Conservation (phyloP, 1,284 basidiomycete species). For the Ustilago esculenta region DNA sequence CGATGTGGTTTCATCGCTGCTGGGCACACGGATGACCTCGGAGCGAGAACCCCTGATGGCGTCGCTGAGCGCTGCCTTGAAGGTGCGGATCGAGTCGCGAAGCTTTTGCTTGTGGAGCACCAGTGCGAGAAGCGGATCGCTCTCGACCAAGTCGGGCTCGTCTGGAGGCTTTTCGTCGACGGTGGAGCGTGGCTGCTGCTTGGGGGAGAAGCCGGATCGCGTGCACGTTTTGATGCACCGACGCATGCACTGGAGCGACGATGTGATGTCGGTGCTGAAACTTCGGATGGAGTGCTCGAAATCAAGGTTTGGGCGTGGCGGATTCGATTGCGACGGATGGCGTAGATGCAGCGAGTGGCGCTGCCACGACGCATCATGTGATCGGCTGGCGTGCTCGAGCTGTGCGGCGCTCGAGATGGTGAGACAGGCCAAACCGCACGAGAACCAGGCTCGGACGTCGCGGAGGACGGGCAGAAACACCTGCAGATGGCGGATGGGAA, state of each 20-base stretch:
- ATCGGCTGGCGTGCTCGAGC: no score
- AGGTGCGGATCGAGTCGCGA: constrained; percentile 21
- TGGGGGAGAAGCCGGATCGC: background rate
- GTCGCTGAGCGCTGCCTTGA: constrained; percentile 28
- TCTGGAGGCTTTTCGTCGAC: background rate
- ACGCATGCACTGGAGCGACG: constrained; percentile 22
- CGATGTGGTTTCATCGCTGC: background rate
- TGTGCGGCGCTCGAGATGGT: background rate
- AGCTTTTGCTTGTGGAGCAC: constrained; percentile 12
- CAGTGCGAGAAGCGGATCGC: constrained; percentile 15
- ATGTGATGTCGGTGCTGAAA: constrained; percentile 25
- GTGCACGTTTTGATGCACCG: constrained; percentile 17
- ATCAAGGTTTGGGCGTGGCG: constrained; percentile 6
- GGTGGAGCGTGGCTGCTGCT: background rate
- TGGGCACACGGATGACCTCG: constrained; percentile 4
- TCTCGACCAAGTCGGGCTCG: background rate
- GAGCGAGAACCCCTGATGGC: constrained; percentile 18
- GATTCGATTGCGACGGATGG: background rate
- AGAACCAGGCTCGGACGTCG: constrained; percentile 49
- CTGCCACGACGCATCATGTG: no score
- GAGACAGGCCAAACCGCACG: constrained; percentile 32
- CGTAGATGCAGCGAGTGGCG: no score
- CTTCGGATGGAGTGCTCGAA: constrained; percentile 13
- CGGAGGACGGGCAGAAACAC: constrained; percentile 28
- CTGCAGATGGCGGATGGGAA: constrained; percentile 33